These are phyloP conservation scores for Aspergillus sp. DNA, from an alignment of 2,329 filamentous ascomycete species.

Conservation along the genomic window DNA sequence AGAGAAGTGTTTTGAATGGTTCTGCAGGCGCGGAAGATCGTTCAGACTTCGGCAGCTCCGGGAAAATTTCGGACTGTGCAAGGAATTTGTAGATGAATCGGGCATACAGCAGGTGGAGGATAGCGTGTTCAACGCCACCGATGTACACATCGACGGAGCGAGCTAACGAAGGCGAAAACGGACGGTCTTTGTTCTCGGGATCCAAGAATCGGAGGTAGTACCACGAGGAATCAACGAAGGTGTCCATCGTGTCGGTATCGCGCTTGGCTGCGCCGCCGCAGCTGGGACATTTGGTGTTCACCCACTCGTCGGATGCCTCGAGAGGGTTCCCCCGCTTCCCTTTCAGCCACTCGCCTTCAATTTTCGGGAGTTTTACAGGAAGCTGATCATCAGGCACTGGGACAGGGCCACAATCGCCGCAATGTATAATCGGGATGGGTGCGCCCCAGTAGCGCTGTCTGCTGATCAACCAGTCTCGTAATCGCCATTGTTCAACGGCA, in stretches of 20 bases:
- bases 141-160: slow-evolving; percentile 86
- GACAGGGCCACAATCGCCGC: slow-evolving; percentile 70
- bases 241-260: slow-evolving; percentile 95
- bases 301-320: slow-evolving; percentile 68
- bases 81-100: slow-evolving; percentile 90
- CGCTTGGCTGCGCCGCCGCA: slow-evolving; percentile 69
- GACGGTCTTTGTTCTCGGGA: slow-evolving; percentile 59
- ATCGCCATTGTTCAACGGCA: slow-evolving; percentile 69
- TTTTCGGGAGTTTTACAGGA: slow-evolving; percentile 70
- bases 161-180: slow-evolving; percentile 56
- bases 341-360: slow-evolving; percentile 65
- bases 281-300: slow-evolving; percentile 69
- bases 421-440: slow-evolving; percentile 86
- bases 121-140: slow-evolving; percentile 86
- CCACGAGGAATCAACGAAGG: slow-evolving; percentile 94
- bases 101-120: slow-evolving; percentile 82
- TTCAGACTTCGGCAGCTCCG: slow-evolving; percentile 34
- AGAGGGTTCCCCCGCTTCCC: slow-evolving; percentile 74
- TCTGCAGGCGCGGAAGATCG: slow-evolving; percentile 52
- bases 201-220: slow-evolving; percentile 83
- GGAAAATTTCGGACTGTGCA: slow-evolving; percentile 48
- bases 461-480: slow-evolving; percentile 87
- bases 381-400: slow-evolving; percentile 74
- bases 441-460: slow-evolving; percentile 92
- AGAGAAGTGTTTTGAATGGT: slow-evolving; percentile 78